Evolutionary conservation across 805 yeast genomes (phyloP), one percentile per base, ranked within the genome.

Genomic region (Candida sakaeoensis): DNA sequence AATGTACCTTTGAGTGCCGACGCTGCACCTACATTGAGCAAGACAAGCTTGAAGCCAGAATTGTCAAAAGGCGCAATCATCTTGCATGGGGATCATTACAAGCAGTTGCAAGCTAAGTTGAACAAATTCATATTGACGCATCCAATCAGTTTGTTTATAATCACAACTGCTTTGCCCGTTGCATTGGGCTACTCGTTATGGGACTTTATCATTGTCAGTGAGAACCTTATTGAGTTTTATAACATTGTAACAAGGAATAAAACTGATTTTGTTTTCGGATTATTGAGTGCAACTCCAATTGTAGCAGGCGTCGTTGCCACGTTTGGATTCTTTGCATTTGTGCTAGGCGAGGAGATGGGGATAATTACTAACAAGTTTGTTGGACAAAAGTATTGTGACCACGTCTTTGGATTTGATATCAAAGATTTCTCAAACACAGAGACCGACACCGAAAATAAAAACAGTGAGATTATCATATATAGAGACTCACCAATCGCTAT

Each of bases 401-500:
- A 51, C 33, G 28, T 68, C 3, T 82, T 79, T 52, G 82, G 84
- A 1, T 55, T 74, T 36, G 75, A 81, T 43, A 61, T 82, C 43
- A 58, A 53, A 17, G 58, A 68, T 36, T 79, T 71, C 51, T 71
- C 77, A n/a, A 55, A 53, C 16, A 45, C 53, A 19, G n/a, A n/a
- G n/a, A 51, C 50, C 39, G 43, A 48, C 33, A 51, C 41, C 36
- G 54, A 51, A 23, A 50, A 53, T 22, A 55, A 43, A 42, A 75
- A 80, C 48, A 68, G 87, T 1, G 75, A 73, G 37, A 52, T 81
- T 28, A 68, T 83, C 19, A 55, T 75, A 13, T 85, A 84, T 61
- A 75, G 90, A 53, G 75, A 75, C n/a, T 66, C 80, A 1, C 90
- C 93, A 13, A 79, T 85, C 53, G 88, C 89, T 0, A 64, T 80